Conservation (phyloP, 139 green algal genomes). For the Coelastrella sp. region DNA sequence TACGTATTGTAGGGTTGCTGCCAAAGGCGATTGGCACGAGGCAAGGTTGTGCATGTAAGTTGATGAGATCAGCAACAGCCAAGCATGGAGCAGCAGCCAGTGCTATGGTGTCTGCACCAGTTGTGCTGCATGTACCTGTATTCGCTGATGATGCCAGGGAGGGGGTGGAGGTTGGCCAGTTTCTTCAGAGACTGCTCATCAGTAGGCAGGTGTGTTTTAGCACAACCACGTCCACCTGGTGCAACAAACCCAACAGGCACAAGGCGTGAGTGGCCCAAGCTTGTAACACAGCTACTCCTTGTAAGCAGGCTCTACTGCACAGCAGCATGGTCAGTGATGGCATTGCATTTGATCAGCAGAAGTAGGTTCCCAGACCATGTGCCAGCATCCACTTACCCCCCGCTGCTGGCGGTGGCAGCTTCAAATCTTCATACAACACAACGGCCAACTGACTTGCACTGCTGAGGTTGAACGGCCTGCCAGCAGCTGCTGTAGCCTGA, state of each 20-base stretch:
- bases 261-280: too few species aligned
- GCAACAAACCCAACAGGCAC: too few species aligned
- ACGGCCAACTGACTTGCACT: conserved; percentile 61
- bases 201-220: conserved; percentile 64
- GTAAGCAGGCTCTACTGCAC: too few species aligned
- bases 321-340: too few species aligned
- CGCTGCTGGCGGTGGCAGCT: conserved; percentile 39
- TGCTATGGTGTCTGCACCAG: too few species aligned
- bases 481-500: conserved; percentile 40
- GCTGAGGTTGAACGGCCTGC: conserved; percentile 66
- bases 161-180: conserved; percentile 50
- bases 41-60: too few species aligned
- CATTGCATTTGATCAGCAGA: too few species aligned
- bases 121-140: conserved; percentile 34
- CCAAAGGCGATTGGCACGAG: too few species aligned
- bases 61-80: too few species aligned
- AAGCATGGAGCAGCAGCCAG: too few species aligned
- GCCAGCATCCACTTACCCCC: neutral
- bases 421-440: conserved; percentile 60
- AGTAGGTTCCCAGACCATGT: neutral
- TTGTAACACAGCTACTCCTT: too few species aligned
- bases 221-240: conserved; percentile 4
- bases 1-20: too few species aligned
- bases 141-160: conserved; percentile 66
- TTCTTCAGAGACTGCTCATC: conserved; percentile 64